These are phyloP conservation scores for Neonectria punicea DNA, from an alignment of 2,329 filamentous ascomycete genomes.

Conservation along the genomic window DNA sequence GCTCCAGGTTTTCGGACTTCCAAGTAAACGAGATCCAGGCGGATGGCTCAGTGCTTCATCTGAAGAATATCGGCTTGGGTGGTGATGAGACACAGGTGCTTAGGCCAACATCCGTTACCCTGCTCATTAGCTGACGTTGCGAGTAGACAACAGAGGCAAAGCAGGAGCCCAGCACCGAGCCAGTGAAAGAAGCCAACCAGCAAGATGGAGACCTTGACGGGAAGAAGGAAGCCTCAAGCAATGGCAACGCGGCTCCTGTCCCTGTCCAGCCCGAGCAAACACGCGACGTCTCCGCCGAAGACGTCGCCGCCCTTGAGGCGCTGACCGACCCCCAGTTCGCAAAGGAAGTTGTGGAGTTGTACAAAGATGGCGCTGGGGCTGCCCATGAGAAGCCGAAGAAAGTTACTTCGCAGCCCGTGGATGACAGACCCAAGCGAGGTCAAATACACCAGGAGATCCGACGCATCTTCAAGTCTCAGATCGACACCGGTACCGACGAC, in stretches of 20 bases:
- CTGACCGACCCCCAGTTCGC: constrained; percentile 54
- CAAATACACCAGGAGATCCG: constrained; percentile 72
- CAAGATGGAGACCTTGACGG: constrained; percentile 27
- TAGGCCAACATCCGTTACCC: not conserved
- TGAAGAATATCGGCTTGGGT: constrained; percentile 60
- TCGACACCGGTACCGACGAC: constrained; percentile 77
- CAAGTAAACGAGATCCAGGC: constrained; percentile 88
- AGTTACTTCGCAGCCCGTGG: constrained; percentile 54
- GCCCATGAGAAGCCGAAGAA: constrained; percentile 43
- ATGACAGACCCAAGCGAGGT: constrained; percentile 58
- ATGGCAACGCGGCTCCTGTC: constrained; percentile 32
- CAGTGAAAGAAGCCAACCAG: constrained; percentile 23
- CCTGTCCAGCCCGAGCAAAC: constrained; percentile 32
- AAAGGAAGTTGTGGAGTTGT: constrained; percentile 54
- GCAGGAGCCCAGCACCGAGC: constrained; percentile 26
- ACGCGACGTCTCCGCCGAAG: constrained; percentile 46
- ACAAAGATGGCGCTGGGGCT: constrained; percentile 49
- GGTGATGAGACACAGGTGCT: constrained; percentile 33
- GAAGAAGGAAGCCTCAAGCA: constrained; percentile 31
- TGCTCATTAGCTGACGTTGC: constrained; percentile 22
- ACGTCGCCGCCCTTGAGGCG: constrained; percentile 49
- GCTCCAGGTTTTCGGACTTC: constrained; percentile 83
- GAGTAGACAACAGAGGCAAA: constrained; percentile 28
- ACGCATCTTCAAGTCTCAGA: constrained; percentile 79
- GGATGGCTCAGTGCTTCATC: constrained; percentile 79